Evolutionary conservation across 306 rosid species (phyloP), one percentile per base, ranked within the genome.

Genomic region (Macrotyloma uniflorum): DNA sequence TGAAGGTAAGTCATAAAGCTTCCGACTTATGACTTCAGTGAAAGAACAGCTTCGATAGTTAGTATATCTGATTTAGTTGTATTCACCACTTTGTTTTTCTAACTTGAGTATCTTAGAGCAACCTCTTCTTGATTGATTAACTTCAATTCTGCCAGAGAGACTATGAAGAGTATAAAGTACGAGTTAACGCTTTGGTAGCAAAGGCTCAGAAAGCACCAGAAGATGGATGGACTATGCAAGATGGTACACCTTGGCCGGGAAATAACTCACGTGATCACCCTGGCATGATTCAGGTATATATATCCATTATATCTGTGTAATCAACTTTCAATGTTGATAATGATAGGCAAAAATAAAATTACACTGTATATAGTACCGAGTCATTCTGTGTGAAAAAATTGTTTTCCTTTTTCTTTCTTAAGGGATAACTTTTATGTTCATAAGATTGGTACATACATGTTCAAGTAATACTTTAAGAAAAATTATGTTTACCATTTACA

Each of bases 211-310:
- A 93, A 87, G 84, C 96, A 74, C 99, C 99, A 1, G 99, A 95
- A 15, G 99, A 95, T 24, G 99, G 99, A 74, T 95, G 99, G 99
- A 84, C 87, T 8, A 95, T 95, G 99, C 89, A 85, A 90, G 99
- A 95, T 65, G 99, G 99, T 82, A 93, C 98, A 72, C 67, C 98
- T 80, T 95, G 99, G 99, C 99, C 99, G 0, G 99, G 99, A 83
- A 95, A 95, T 73, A 93, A 95, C 54, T 36, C 97, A 2, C 96
- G 96, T 2, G 99, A 95, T 82, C 99, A 95, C 83, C 99, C 99
- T 14, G 99, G 99, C 81, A 95, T 95, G 99, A 93, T 95, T 87
- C 99, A 95, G 96, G 99, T 95, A 46, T 74, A n/a, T 95, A 46
- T 74, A n/a, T 14, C 66, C 51, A 32, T 43, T 32, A 46, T 74